A percentile compares a stretch with the other conserved stretches of the same genome.
Conservation (phyloP, 441 rosid genomes). For the Euphorbia celastroides region DNA sequence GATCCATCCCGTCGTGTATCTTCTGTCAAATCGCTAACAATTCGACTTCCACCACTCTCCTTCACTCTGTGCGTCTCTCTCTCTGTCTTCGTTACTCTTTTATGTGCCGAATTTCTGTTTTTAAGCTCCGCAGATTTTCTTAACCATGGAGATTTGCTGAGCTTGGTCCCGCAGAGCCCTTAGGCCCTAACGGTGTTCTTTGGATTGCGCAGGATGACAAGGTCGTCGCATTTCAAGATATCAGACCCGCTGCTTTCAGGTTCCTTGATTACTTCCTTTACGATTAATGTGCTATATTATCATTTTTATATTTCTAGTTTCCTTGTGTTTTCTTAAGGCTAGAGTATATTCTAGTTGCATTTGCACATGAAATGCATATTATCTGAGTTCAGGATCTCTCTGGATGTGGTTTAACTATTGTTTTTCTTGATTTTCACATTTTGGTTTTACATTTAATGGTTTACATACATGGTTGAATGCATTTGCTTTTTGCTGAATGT, state of each 20-base stretch:
- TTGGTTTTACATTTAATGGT: neutral
- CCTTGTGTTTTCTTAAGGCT: neutral
- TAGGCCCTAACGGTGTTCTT: conserved; percentile 11
- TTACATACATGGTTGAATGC: neutral
- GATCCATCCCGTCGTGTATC: conserved; percentile 44
- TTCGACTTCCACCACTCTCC: conserved; percentile 47
- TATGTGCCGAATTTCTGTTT: neutral
- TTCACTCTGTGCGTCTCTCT: conserved; percentile 49
- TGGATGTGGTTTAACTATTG: neutral
- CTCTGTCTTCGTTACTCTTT: neutral
- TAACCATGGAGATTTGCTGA: neutral
- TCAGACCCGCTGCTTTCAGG: conserved; percentile 87
- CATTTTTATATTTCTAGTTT: neutral
- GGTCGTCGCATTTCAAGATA: conserved; percentile 80
- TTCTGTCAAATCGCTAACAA: conserved; percentile 68
- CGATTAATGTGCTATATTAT: neutral
- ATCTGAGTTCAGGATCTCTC: neutral
- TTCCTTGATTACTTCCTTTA: conserved; percentile 17
- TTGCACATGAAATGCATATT: too few relatives aligned
- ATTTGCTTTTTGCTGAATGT: neutral
- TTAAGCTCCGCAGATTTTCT: conserved; percentile 6
- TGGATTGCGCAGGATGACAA: conserved; percentile 57
- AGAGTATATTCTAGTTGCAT: too few relatives aligned
- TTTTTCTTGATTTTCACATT: neutral
- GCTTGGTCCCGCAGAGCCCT: neutral